Evolutionary conservation across 177 flowering plant genomes (phyloP), one percentile per base, ranked within the genome.

Genomic region (Tripterygium wilfordii): DNA sequence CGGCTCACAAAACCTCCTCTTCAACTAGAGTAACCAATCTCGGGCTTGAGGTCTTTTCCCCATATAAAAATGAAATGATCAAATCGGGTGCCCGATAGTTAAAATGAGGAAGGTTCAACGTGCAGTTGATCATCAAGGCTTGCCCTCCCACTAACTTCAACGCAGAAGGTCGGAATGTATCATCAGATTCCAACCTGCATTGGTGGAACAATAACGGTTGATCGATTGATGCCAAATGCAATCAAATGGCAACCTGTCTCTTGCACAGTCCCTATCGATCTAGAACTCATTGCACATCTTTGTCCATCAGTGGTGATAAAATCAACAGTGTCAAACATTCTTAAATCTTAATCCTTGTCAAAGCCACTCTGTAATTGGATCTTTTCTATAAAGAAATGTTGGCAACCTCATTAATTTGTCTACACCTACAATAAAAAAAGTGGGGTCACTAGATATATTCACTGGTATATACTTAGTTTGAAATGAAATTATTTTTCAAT

Each of bases 121-220:
- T 76, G 47, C 90, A 86, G 41, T 86, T 86, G 40, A 79, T 33
- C 1, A 86, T 50, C 26, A 86, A 27, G 1, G 81, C 84, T 54
- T 86, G 90, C 0, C 95, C 95, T 41, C 67, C 57, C 0, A 77
- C 84, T 22, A 83, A 32, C 53, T 83, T 86, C 49, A 83, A 36
- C 7, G 57, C 26, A 0, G 80, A 55, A 4, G 88, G 84, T 14
- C 73, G 49, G 24, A 86, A 86, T 0, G 69, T 62, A 46, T 80
- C 86, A 20, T 86, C 90, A 0, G 80, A 42, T 53, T 83, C 85
- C 36, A 86, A 35, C 24, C 77, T 55, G 48, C 88, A 80, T 30
- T 79, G 88, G 36, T 86, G 88, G 46, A 83, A 86, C 3, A 88
- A 80, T 37, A 86, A 83, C 0, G 90, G 82, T 23, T 62, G 78